Evolutionary conservation across 2,329 filamentous ascomycete species (phyloP).

Genomic region (Ceratocystiopsis sp.): DNA sequence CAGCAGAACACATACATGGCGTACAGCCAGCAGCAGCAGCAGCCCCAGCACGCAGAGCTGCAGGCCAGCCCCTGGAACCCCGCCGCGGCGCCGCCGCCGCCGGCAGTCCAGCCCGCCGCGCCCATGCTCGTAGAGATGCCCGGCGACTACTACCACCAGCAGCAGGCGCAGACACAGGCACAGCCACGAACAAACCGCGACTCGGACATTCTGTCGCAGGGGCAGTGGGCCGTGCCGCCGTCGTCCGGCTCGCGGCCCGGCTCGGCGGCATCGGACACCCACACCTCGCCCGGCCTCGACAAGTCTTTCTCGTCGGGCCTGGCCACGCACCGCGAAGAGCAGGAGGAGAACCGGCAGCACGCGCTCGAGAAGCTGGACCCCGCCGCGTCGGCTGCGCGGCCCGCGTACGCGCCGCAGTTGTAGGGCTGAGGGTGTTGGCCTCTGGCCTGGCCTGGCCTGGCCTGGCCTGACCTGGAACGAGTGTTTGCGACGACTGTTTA

Average conservation of each 20-base stretch:
- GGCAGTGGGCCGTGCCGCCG: slow-evolving; percentile 23
- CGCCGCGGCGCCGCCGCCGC: slow-evolving; percentile 6
- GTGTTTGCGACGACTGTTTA: too few species aligned
- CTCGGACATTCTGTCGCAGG: slow-evolving; percentile 14
- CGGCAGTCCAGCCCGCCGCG: slow-evolving; percentile 1
- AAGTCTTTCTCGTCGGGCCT: slow-evolving; percentile 26
- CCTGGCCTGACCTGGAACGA: too few species aligned
- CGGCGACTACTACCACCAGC: slow-evolving; percentile 28
- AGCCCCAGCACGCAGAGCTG: slow-evolving; percentile 21
- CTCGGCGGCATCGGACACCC: slow-evolving; percentile 20
- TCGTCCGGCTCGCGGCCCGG: slow-evolving; percentile 16
- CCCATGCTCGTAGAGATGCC: slow-evolving; percentile 21
- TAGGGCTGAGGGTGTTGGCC: too few species aligned
- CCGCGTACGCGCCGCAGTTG: too few species aligned
- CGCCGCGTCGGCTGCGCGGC: background rate
- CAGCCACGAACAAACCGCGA: slow-evolving; percentile 15
- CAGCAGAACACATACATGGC: background rate
- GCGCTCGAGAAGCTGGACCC: slow-evolving; percentile 13
- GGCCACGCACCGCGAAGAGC: slow-evolving; percentile 28
- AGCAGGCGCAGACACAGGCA: slow-evolving; percentile 1
- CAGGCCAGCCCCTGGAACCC: slow-evolving; percentile 13
- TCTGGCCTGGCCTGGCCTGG: too few species aligned
- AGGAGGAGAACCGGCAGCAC: slow-evolving; percentile 22
- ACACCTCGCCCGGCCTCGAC: slow-evolving; percentile 22
- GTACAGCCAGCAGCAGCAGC: background rate